These are phyloP conservation scores for Phytopythium litorale DNA, from an alignment of 352 stramenopile species.

Conservation along the genomic window DNA sequence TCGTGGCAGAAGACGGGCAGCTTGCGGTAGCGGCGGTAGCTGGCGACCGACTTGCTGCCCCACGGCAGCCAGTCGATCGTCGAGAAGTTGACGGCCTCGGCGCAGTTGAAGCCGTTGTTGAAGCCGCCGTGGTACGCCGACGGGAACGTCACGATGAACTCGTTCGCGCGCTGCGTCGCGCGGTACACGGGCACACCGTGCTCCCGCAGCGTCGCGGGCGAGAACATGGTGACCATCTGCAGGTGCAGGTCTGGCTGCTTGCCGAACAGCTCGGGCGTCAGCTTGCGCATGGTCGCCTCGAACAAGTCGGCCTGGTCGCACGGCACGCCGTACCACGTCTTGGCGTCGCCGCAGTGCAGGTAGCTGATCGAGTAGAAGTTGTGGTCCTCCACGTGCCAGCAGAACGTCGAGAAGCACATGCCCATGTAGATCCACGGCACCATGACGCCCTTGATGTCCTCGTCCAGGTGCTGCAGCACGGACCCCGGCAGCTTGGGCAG, in stretches of 20 bases:
- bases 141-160: slow-evolving; percentile 99
- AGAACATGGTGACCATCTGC: slow-evolving; percentile 87
- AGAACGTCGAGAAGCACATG: slow-evolving; percentile 99
- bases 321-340: slow-evolving; percentile 98
- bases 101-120: slow-evolving; percentile 95
- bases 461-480: slow-evolving; percentile 94
- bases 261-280: slow-evolving; percentile 94
- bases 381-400: slow-evolving; percentile 99
- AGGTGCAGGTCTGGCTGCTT: slow-evolving; percentile 96
- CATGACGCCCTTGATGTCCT: slow-evolving; percentile 98
- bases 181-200: slow-evolving; percentile 94
- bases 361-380: slow-evolving; percentile 99
- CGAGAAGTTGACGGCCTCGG: slow-evolving; percentile 90
- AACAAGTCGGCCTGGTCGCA: slow-evolving; percentile 89
- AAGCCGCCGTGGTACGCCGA: slow-evolving; percentile 98
- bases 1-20: slow-evolving; percentile 87
- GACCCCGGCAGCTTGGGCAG: slow-evolving; percentile 92
- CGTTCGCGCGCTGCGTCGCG: slow-evolving; percentile 92
- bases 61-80: slow-evolving; percentile 87
- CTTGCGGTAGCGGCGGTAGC: slow-evolving; percentile 77
- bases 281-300: slow-evolving; percentile 84
- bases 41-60: slow-evolving; percentile 64
- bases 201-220: slow-evolving; percentile 56
- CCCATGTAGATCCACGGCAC: slow-evolving; percentile 99
- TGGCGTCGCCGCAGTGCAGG: slow-evolving; percentile 95